Evolutionary conservation across 2,329 filamentous ascomycete species (phyloP), one percentile per base, ranked within the genome.

Genomic region (Thelonectria olida): DNA sequence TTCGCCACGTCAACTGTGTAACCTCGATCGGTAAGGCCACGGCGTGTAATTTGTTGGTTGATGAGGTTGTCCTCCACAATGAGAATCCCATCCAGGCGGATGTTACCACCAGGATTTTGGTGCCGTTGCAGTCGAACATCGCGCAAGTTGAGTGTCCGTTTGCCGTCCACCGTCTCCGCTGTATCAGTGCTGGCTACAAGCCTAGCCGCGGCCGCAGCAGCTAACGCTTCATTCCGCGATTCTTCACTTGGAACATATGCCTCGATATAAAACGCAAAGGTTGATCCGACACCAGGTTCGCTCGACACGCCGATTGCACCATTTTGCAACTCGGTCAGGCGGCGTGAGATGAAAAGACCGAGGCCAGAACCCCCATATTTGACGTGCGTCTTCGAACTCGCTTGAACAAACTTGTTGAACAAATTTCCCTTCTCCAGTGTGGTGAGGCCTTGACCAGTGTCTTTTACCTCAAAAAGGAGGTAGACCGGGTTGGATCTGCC

Each of bases 311-410:
- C 92, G 47, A 96, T 93, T 62, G 92, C 88, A 4, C 92, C 92
- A 19, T 91, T 91, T 73, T 94, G 91, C 10, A 95, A 80, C 72
- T 95, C 92, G 0, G 91, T 92, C n/a, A 96, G 82, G 55, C 92
- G 87, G 22, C 91, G 85, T 36, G 89, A 92, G 65, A 95, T 94
- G 74, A 93, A 95, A 0, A 95, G 80, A 0, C 92, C 92, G 1
- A 96, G 82, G 0, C 92, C 92, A 0, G 89, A 92, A 0, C 92
- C 92, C 20, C 92, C 92, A 66, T 95, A 93, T 67, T 92, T 88
- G 15, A 92, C 88, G 66, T 93, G 91, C 0, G 91, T 93, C 50
- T 87, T 86, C 2, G 90, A 89, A 20, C 87, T 92, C 1, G 91
- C 90, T 76, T 95, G 92, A 7, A 90, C 89, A 74, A 96, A 96